Evolutionary conservation across 2,329 filamentous ascomycete genomes (phyloP).

Genomic region (Penicillium sp.): DNA sequence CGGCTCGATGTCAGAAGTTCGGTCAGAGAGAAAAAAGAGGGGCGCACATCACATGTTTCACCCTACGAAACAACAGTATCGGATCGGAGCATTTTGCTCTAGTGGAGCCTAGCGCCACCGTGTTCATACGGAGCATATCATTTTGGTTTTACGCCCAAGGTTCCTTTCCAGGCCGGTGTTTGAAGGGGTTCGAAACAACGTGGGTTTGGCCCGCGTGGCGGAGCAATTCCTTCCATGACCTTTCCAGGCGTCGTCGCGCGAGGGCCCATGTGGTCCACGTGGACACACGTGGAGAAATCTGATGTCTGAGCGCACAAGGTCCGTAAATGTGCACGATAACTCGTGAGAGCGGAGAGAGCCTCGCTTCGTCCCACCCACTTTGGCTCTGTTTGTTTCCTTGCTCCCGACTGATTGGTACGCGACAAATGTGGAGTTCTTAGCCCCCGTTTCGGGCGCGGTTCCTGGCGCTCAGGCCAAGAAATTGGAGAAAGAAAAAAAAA

Average conservation of each 20-base stretch:
- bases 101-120: neutral
- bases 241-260: conserved; percentile 30
- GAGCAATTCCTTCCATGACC: conserved; percentile 21
- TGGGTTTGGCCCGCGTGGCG: conserved; percentile 6
- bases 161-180: neutral
- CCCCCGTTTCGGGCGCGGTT: neutral
- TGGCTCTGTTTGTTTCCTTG: neutral
- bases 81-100: neutral
- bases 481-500: neutral
- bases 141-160: neutral
- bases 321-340: neutral
- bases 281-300: conserved; percentile 34
- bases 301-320: conserved; percentile 15
- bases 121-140: neutral
- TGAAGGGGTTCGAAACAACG: conserved; percentile 3
- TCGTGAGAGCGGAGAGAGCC: conserved; percentile 1
- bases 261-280: conserved; percentile 36
- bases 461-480: neutral
- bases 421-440: neutral
- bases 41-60: neutral
- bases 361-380: conserved; percentile 11
- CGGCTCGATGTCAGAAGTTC: neutral
- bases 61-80: neutral
- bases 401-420: neutral
- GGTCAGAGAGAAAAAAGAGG: neutral